Base-by-base conservation (phyloP, 2,329 filamentous ascomycete genomes). In the Xylaria sp. region DNA sequence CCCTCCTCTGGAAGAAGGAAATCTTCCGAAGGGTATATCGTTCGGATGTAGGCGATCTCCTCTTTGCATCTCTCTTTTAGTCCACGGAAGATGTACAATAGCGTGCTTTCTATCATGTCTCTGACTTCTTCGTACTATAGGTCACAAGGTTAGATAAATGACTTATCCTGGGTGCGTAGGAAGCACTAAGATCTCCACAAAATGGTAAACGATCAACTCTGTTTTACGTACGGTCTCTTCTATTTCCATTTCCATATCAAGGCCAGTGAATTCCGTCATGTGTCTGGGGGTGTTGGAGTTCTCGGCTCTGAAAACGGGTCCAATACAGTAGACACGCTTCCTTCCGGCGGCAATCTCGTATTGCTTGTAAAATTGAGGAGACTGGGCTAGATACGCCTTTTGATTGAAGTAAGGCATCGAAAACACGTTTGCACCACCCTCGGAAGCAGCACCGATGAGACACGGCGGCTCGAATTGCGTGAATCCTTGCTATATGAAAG, bases 371-470 rank as follows among this genome's bases (percentile, higher is more conserved):
- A 96, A 92, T 78, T 96, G 93, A 6, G 93, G 93, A 6, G 89
- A 92, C 80, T 94, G 92, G 6, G 93, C 93, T 23, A 96, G 85
- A 79, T 85, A 96, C 0, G 94, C 95, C 73, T 91, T 89, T 77
- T 91, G 89, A 74, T 92, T 93, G 80, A 98, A 98, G 83, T 98
- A 98, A 52, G 91, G 90, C 75, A 98, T 75, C 91, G 87, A 13
- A 81, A 99, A 98, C 50, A 98, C 95, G 79, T 95, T 97, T 74
- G 90, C 90, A 73, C 96, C 96, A 76, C 96, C 95, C 83, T 99
- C 96, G 3, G 94, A 96, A 4, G 96, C 92, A 15, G 95, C 92
- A 59, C 92, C 94, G 65, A 97, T 93, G 52, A 99, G 86, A 80
- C 94, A 95, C 10, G 96, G 94, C 1, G 94, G 92, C 80, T 97